Base-by-base conservation (phyloP, 2,329 filamentous ascomycete genomes). In the Clonostachys rhizophaga region DNA sequence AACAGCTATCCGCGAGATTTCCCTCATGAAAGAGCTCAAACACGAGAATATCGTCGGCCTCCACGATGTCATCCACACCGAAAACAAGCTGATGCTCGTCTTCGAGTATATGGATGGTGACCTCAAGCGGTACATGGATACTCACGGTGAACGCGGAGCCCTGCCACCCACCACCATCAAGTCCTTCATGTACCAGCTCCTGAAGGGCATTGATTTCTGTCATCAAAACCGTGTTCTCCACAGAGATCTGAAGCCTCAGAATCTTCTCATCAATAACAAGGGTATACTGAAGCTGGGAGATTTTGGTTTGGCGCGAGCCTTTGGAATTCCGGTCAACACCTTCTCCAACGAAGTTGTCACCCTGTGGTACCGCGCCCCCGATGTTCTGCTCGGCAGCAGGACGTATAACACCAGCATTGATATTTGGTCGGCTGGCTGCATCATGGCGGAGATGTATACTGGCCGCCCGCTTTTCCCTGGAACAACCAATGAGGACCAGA, bases 351-450 rank as follows among this genome's bases (percentile, higher is more conserved):
- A 97, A 69, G 92, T 97, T 49, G 92, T 97, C 40, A 97, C 94
- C 1, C 77, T 97, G 16, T 97, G 92, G 92, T 99, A 99, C 67
- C 88, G 94, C 40, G 94, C 94, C 1, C 94, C 94, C 1, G 94
- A 99, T 59, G 94, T 99, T 42, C 79, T 99, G 45, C 80, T 99
- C 42, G 94, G 94, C 45, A 94, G 88, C 59, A 78, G 94, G 54
- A 97, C 94, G 18, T 99, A 99, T 74, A 99, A 96, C 70, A 99
- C 94, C n/a, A 95, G 90, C 70, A 97, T 99, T 66, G 94, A 99
- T 62, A 97, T 99, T 64, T 99, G 94, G 94, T 96, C 90, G 7
- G 94, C 94, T 7, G 94, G 94, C 48, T 99, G 94, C 68, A 99
- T 99, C 75, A 97, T 99, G 94, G 94, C 94, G 10, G 94, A 99